Evolutionary conservation across 2,329 filamentous ascomycete species (phyloP).

Genomic region (Cordyceps farinosa): DNA sequence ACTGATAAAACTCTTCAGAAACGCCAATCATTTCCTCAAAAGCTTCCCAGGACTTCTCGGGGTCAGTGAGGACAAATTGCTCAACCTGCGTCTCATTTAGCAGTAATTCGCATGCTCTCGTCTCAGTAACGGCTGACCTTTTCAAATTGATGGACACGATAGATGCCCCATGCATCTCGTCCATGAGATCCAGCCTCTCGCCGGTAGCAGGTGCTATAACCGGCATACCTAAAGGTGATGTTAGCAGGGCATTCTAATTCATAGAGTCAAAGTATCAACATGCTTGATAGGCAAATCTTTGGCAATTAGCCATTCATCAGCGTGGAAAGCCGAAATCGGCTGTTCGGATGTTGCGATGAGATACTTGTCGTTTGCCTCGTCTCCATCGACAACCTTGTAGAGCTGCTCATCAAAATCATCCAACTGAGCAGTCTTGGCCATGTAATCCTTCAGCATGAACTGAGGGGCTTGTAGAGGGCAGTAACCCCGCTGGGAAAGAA

Average conservation of each 20-base stretch:
- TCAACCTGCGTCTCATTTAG: slow-evolving; percentile 47
- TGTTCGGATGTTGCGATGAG: slow-evolving; percentile 82
- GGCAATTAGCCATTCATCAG: slow-evolving; percentile 85
- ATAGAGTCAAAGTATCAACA: slow-evolving; percentile 13
- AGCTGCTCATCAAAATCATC: slow-evolving; percentile 97
- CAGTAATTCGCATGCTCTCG: background rate
- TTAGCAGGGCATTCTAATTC: background rate
- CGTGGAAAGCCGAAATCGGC: slow-evolving; percentile 87
- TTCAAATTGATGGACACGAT: slow-evolving; percentile 97
- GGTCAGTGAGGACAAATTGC: slow-evolving; percentile 77
- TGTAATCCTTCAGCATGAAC: slow-evolving; percentile 92
- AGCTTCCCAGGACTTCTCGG: slow-evolving; percentile 86
- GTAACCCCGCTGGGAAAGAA: slow-evolving; percentile 77
- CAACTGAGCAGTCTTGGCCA: slow-evolving; percentile 97
- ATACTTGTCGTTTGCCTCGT: slow-evolving; percentile 84
- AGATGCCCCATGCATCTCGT: slow-evolving; percentile 95
- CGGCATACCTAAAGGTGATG: slow-evolving; percentile 67
- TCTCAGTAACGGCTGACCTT: slow-evolving; percentile 51
- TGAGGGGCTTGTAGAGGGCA: slow-evolving; percentile 81
- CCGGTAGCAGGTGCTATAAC: slow-evolving; percentile 92
- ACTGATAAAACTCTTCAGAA: slow-evolving; percentile 94
- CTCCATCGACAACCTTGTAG: slow-evolving; percentile 91
- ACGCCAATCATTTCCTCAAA: slow-evolving; percentile 90
- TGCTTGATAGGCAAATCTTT: slow-evolving; percentile 85
- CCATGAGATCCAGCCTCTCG: slow-evolving; percentile 86